A percentile compares a stretch with the other conserved stretches of the same genome.
Conservation (phyloP, 2,329 filamentous ascomycete genomes). For the Leptographium radiaticola region DNA sequence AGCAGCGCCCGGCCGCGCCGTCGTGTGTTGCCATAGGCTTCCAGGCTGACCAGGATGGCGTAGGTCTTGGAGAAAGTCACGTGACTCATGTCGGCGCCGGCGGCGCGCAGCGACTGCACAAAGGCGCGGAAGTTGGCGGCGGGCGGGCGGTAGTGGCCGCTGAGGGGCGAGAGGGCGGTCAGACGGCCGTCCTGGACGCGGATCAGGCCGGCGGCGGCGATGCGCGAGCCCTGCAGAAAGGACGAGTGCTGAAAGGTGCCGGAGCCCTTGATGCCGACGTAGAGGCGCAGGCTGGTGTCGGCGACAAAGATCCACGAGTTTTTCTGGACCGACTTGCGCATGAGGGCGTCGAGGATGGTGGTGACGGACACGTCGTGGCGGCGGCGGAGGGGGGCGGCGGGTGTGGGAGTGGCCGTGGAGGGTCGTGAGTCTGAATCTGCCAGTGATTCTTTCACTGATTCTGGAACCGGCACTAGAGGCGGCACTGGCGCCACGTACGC, state of each 20-base stretch:
- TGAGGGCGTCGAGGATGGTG: constrained; percentile 63
- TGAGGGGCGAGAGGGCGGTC: constrained; percentile 55
- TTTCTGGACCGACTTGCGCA: constrained; percentile 67
- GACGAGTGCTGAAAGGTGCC: constrained; percentile 87
- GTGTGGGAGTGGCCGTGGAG: background rate
- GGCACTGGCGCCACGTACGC: constrained; percentile 25
- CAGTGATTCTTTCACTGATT: too few species aligned
- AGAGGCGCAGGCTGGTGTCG: constrained; percentile 73
- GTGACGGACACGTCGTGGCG: constrained; percentile 52
- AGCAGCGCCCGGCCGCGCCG: constrained; percentile 45
- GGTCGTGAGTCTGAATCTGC: background rate
- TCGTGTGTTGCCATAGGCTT: constrained; percentile 62
- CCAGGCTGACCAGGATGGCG: constrained; percentile 67
- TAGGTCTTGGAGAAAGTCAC: constrained; percentile 74
- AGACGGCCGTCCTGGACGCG: constrained; percentile 72
- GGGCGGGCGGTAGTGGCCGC: constrained; percentile 77
- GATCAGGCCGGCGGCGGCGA: constrained; percentile 72
- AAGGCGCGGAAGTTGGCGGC: constrained; percentile 75
- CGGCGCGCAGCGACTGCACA: constrained; percentile 56
- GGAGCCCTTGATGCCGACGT: constrained; percentile 79
- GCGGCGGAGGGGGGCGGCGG: constrained; percentile 28
- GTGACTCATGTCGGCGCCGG: constrained; percentile 65
- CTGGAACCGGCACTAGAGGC: too few species aligned
- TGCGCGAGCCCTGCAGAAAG: constrained; percentile 71
- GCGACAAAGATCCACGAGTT: constrained; percentile 93